Percentiles rank a stretch among this genome's conserved stretches.
Conservation (phyloP, 2,329 filamentous ascomycete genomes). For the Arachnomyces sp. region DNA sequence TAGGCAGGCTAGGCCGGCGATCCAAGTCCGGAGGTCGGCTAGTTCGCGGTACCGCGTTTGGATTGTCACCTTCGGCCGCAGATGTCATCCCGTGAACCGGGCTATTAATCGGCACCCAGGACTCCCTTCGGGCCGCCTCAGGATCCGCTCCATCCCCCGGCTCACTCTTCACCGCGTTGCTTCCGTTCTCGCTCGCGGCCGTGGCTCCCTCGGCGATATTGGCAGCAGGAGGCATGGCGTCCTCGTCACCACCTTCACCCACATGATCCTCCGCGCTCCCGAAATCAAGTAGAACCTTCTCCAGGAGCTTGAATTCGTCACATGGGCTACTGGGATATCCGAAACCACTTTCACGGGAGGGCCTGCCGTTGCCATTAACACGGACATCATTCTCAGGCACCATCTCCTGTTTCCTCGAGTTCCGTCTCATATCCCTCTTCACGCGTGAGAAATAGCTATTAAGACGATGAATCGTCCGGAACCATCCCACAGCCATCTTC, state of each 20-base stretch:
- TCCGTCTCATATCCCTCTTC: constrained; percentile 30
- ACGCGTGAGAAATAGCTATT: constrained; percentile 35
- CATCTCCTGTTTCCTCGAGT: constrained; percentile 25
- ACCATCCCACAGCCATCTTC: constrained; percentile 36
- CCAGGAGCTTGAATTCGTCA: constrained; percentile 35
- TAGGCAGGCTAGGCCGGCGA: constrained; percentile 30
- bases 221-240: constrained; percentile 17
- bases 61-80: constrained; percentile 8
- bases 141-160: constrained; percentile 21
- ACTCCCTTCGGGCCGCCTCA: constrained; percentile 26
- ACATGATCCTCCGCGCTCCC: constrained; percentile 34
- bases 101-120: constrained; percentile 35
- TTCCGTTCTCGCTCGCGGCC: constrained; percentile 32
- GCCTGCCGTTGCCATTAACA: constrained; percentile 21
- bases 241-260: constrained; percentile 28
- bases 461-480: constrained; percentile 36
- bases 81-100: constrained; percentile 22
- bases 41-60: too few relatives aligned
- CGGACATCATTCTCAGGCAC: constrained; percentile 20
- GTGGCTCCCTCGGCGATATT: constrained; percentile 24
- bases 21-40: constrained; percentile 7
- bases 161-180: constrained; percentile 35
- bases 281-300: constrained; percentile 35
- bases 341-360: constrained; percentile 24
- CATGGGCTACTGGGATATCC: constrained; percentile 18